Conservation (phyloP, 306 rosid genomes). For the Pyrus betulifolia region DNA sequence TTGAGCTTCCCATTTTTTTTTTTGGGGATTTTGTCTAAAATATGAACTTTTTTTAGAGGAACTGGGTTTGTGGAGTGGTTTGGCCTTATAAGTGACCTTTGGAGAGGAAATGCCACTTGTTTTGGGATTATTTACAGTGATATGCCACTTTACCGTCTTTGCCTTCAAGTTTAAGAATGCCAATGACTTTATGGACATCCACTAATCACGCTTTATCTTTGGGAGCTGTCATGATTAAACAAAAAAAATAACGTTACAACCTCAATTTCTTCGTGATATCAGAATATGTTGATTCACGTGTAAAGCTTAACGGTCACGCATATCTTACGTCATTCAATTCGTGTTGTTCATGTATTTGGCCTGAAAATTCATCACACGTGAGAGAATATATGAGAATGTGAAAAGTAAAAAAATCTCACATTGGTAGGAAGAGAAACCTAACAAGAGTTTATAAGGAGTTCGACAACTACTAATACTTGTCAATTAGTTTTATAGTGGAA, state of each 20-base stretch:
- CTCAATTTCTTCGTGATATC: too few species aligned
- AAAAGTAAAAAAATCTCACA: too few species aligned
- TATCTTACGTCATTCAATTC: fast-evolving
- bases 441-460: too few species aligned
- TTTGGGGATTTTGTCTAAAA: background rate
- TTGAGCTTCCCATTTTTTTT: constrained; percentile 36
- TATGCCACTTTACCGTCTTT: constrained; percentile 40
- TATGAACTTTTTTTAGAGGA: background rate
- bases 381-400: too few species aligned
- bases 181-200: constrained; percentile 18
- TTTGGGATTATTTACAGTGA: constrained; percentile 19
- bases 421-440: too few species aligned
- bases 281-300: too few species aligned
- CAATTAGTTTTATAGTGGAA: too few species aligned
- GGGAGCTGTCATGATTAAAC: background rate
- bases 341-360: too few species aligned
- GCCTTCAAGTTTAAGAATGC: constrained; percentile 33
- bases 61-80: background rate
- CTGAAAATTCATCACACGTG: too few species aligned
- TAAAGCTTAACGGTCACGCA: too few species aligned
- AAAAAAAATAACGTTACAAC: too few species aligned
- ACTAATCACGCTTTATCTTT: constrained; percentile 11
- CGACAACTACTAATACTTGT: too few species aligned
- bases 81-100: constrained; percentile 21
- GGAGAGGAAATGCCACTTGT: constrained; percentile 19